Conservation (phyloP, 2,329 filamentous ascomycete genomes). For the Alternaria triticina region DNA sequence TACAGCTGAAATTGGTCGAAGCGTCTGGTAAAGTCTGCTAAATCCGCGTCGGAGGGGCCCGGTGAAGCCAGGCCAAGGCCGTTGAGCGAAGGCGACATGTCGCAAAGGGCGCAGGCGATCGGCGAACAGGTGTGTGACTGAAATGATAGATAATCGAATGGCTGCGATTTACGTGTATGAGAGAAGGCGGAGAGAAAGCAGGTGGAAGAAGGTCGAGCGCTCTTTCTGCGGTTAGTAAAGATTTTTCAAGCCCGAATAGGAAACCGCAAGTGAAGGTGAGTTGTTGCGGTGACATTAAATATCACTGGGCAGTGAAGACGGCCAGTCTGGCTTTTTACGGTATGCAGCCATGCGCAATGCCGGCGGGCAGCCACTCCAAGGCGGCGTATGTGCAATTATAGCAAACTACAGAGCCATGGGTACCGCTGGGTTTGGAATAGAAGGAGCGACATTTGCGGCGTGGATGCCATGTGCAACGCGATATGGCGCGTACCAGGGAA, state of each 20-base stretch:
- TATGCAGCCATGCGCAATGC: conserved; percentile 20
- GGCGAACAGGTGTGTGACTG: not conserved
- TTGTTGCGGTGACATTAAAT: not conserved
- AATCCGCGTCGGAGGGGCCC: not conserved
- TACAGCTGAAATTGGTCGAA: conserved; percentile 37
- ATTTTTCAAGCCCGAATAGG: conserved; percentile 1
- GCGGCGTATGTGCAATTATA: conserved; percentile 18
- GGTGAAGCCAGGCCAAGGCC: conserved; percentile 6
- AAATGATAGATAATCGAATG: not conserved
- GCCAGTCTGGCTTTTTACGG: conserved; percentile 14
- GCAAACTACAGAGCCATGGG: conserved; percentile 16
- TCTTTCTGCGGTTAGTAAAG: not conserved
- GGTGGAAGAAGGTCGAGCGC: not conserved
- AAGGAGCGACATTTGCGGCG: conserved; percentile 11
- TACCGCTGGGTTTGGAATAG: conserved; percentile 9
- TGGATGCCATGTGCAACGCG: not conserved
- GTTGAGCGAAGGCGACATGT: conserved; percentile 22
- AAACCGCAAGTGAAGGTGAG: conserved; percentile 19
- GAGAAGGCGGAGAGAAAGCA: not conserved
- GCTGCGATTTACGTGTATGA: not conserved
- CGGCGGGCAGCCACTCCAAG: conserved; percentile 14
- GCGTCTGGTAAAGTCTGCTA: conserved; percentile 34
- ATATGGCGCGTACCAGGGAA: not conserved
- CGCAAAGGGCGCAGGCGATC: not conserved
- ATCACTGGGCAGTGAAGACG: conserved; percentile 2